Evolutionary conservation across 495 filamentous ascomycete species (phyloP).

Genomic region (Hypoxylon fuscum): DNA sequence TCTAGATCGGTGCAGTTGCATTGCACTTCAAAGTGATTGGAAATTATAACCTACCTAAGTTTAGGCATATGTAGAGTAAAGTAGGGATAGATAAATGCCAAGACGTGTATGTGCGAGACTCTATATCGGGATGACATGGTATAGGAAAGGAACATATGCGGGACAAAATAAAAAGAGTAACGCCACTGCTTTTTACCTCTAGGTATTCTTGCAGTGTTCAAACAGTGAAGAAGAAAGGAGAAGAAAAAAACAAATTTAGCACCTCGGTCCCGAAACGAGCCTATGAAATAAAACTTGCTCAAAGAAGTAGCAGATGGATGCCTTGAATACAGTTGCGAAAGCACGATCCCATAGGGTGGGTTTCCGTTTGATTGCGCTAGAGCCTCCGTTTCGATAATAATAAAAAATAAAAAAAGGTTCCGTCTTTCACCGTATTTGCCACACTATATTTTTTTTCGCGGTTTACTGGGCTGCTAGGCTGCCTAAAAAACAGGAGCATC

Average conservation of each 20-base stretch:
- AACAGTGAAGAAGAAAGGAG: slow-evolving; percentile 10
- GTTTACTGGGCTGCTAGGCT: not conserved
- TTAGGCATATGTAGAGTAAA: slow-evolving; percentile 3
- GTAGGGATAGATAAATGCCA: not conserved
- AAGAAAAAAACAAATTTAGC: slow-evolving; percentile 8
- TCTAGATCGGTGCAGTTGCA: slow-evolving; percentile 21
- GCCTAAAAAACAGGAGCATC: slow-evolving; percentile 3
- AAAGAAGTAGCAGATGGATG: no score
- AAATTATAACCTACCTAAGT: slow-evolving; percentile 30
- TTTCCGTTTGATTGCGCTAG: no score
- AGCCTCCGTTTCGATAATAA: no score
- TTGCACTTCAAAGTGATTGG: slow-evolving; percentile 1
- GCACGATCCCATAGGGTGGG: no score
- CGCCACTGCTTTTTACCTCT: slow-evolving; percentile 2
- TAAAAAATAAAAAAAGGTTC: no score
- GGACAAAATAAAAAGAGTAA: not conserved
- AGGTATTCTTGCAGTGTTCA: not conserved
- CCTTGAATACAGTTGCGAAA: no score
- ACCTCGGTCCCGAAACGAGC: slow-evolving; percentile 25
- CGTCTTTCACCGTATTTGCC: slow-evolving; percentile 15
- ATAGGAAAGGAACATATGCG: not conserved
- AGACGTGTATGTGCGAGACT: not conserved
- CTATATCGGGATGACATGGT: not conserved
- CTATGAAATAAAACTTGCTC: not conserved
- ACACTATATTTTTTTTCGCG: not conserved